Conservation (phyloP, 2,329 filamentous ascomycete genomes). For the Cladosporium phlei region DNA sequence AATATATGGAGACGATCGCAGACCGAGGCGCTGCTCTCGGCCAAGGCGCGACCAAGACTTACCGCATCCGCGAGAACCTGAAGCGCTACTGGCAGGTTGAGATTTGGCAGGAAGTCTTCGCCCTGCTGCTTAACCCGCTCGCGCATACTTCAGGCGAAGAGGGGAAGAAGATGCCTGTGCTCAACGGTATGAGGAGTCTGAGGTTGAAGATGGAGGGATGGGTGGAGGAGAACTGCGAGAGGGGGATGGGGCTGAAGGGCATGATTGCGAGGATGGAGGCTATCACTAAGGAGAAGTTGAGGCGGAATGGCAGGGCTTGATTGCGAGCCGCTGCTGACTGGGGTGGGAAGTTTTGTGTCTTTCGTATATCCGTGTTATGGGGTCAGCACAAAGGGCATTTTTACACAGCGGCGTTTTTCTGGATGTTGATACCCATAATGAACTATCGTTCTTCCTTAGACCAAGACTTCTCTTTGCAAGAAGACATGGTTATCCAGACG, state of each 20-base stretch:
- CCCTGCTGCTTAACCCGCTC: conserved; percentile 77
- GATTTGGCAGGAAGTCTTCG: conserved; percentile 79
- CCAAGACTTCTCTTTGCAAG: too few relatives aligned
- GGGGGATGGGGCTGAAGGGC: conserved; percentile 58
- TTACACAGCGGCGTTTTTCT: not conserved
- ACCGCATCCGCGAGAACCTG: conserved; percentile 73
- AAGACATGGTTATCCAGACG: too few relatives aligned
- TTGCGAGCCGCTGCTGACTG: not conserved
- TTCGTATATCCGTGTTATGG: not conserved
- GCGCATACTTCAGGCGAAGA: conserved; percentile 62
- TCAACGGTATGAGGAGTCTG: conserved; percentile 62
- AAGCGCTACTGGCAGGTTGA: conserved; percentile 98
- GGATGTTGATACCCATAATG: conserved; percentile 5
- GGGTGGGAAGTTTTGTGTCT: not conserved
- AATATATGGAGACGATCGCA: conserved; percentile 77
- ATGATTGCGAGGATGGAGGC: conserved; percentile 62
- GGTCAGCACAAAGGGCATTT: too few relatives aligned
- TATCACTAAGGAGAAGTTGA: conserved; percentile 51
- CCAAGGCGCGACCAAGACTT: conserved; percentile 59
- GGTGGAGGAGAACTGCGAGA: conserved; percentile 76
- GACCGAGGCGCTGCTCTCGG: conserved; percentile 48
- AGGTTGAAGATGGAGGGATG: conserved; percentile 79
- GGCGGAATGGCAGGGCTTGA: conserved; percentile 23
- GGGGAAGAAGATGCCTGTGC: conserved; percentile 64
- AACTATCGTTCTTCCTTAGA: too few relatives aligned